phyloP scores from a whole-genome alignment of 192 early-diverging fungal genomes.

The Allomyces macrogynus region DNA sequence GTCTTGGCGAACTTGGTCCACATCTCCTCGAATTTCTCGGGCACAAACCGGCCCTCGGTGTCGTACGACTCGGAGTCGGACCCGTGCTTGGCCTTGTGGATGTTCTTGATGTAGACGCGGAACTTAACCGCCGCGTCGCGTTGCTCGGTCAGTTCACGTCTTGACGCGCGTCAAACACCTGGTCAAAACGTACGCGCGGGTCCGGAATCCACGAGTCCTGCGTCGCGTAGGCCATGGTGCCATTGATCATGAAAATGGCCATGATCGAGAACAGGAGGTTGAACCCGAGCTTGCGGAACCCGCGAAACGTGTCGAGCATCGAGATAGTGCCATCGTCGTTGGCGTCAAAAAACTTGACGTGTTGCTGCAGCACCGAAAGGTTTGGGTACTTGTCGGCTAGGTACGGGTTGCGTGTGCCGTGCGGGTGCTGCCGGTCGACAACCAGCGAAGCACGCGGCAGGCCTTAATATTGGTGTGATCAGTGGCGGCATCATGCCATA shows the following conservation, averaged over 20 bases:
- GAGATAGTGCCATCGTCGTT: constrained; percentile 19
- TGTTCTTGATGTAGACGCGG: constrained; percentile 9
- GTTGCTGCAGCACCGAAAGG: constrained; percentile 22
- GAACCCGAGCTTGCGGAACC: constrained; percentile 22
- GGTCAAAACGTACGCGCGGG: constrained; percentile 5
- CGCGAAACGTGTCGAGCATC: constrained; percentile 14
- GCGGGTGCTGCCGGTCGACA: not conserved
- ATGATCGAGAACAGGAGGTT: constrained; percentile 15
- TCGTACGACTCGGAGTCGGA: constrained; percentile 25
- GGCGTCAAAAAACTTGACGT: constrained; percentile 26
- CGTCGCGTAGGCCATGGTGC: constrained; percentile 14
- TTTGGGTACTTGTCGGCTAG: not conserved
- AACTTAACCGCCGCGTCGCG: no score
- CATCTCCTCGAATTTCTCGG: constrained; percentile 30
- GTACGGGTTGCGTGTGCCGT: not conserved
- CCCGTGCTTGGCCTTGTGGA: constrained; percentile 30
- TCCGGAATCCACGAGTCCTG: constrained; percentile 21
- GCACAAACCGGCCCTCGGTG: constrained; percentile 22
- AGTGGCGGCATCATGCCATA: no score
- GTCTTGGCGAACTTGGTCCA: constrained; percentile 16
- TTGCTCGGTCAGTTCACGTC: no score
- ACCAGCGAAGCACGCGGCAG: not conserved
- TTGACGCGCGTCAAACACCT: no score
- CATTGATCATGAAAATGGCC: constrained; percentile 18
- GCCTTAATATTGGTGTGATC: no score